These are phyloP conservation scores for Calonectria ilicicola DNA, from an alignment of 2,329 filamentous ascomycete genomes.

Conservation along the genomic window DNA sequence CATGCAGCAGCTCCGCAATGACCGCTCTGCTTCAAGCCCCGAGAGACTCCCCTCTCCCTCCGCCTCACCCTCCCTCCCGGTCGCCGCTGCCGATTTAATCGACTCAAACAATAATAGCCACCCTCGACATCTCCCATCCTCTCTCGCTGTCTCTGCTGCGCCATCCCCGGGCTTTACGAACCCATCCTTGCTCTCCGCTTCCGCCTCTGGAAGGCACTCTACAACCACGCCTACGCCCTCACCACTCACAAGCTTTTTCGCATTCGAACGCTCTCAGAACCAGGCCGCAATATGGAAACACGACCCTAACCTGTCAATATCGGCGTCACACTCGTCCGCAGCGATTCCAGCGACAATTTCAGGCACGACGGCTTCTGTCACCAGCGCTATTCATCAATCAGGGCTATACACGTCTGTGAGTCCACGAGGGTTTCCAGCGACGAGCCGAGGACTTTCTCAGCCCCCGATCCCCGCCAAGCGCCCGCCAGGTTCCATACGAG, in stretches of 20 bases:
- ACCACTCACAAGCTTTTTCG: slow-evolving; percentile 24
- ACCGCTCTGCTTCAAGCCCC: slow-evolving; percentile 33
- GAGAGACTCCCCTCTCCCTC: slow-evolving; percentile 35
- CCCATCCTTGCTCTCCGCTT: slow-evolving; percentile 6
- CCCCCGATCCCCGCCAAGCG: slow-evolving; percentile 42
- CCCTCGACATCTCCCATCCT: slow-evolving; percentile 18
- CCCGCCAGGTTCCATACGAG: slow-evolving; percentile 33
- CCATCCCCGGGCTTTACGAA: neutral
- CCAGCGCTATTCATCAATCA: slow-evolving; percentile 35
- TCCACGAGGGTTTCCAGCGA: slow-evolving; percentile 28
- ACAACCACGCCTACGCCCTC: neutral
- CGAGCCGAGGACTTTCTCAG: slow-evolving; percentile 30
- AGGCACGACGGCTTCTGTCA: slow-evolving; percentile 22
- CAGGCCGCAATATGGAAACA: slow-evolving; percentile 35
- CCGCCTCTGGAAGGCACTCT: slow-evolving; percentile 3
- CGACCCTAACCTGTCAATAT: slow-evolving; percentile 31
- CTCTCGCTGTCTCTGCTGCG: slow-evolving; percentile 15
- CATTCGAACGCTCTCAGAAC: slow-evolving; percentile 27
- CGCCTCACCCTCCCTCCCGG: slow-evolving; percentile 21
- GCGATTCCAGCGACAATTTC: slow-evolving; percentile 21
- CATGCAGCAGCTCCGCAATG: slow-evolving; percentile 44
- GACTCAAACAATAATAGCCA: slow-evolving; percentile 28
- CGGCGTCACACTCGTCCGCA: slow-evolving; percentile 34
- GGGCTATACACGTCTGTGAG: slow-evolving; percentile 33
- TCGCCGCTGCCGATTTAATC: slow-evolving; percentile 29